Conservation (phyloP, 2,329 filamentous ascomycete species). For the Beauveria australis region DNA sequence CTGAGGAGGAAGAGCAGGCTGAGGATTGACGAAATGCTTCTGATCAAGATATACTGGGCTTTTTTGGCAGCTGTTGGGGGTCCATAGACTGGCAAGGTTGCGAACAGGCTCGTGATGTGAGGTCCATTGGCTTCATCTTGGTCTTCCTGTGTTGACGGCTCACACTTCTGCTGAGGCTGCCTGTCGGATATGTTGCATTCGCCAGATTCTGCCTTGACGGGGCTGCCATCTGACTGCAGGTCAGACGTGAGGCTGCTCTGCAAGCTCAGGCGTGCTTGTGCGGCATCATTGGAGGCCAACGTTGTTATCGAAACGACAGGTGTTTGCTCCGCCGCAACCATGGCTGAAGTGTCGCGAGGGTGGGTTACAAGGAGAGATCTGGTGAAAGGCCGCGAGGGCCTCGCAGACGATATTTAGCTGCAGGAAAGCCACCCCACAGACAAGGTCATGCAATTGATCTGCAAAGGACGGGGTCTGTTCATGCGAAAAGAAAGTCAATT, state of each 20-base stretch:
- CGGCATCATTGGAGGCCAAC: background rate
- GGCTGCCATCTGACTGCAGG: background rate
- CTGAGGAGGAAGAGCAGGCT: slow-evolving; percentile 69
- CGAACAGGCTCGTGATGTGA: slow-evolving; percentile 3
- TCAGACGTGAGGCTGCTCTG: background rate
- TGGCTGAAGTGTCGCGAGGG: background rate
- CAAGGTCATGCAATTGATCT: background rate
- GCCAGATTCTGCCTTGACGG: background rate
- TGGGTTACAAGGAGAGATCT: background rate
- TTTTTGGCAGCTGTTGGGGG: slow-evolving; percentile 60
- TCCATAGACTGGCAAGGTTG: slow-evolving; percentile 60
- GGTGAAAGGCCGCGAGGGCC: background rate
- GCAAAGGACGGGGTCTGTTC: background rate
- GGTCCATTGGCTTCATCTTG: background rate
- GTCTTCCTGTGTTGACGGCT: background rate
- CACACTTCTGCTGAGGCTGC: background rate
- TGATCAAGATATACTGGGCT: slow-evolving; percentile 58
- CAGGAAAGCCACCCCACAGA: background rate
- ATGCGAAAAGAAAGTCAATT: background rate
- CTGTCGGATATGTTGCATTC: background rate
- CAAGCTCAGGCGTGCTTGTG: background rate
- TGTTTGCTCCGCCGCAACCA: background rate
- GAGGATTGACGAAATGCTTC: slow-evolving; percentile 62
- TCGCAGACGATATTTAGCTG: background rate
- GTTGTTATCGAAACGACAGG: background rate